These are phyloP conservation scores for Hypoxylon sp. DNA, from an alignment of 2,329 filamentous ascomycete species.

Conservation along the genomic window DNA sequence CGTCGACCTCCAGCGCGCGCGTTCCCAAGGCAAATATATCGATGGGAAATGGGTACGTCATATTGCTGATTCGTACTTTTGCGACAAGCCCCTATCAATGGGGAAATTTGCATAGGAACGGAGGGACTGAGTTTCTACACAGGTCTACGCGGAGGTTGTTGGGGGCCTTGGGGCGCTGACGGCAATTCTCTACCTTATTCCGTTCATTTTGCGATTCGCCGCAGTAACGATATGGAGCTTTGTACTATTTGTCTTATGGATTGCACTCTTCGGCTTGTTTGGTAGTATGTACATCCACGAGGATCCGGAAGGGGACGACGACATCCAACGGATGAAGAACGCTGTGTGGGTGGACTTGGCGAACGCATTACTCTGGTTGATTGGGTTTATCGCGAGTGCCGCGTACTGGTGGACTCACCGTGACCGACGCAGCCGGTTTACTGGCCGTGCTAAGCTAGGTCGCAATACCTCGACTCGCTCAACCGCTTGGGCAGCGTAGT, in stretches of 20 bases:
- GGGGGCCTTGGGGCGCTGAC: slow-evolving; percentile 76
- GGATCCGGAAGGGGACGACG: slow-evolving; percentile 73
- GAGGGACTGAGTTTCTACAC: slow-evolving; percentile 20
- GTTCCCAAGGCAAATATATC: slow-evolving; percentile 63
- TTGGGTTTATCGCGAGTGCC: slow-evolving; percentile 69
- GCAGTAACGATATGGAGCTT: slow-evolving; percentile 77
- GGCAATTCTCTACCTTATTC: slow-evolving; percentile 74
- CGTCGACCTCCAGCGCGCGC: slow-evolving; percentile 72
- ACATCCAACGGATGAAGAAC: slow-evolving; percentile 83
- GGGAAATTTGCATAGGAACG: not conserved
- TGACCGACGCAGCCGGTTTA: slow-evolving; percentile 68
- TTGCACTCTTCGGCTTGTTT: slow-evolving; percentile 86
- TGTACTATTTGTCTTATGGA: slow-evolving; percentile 83
- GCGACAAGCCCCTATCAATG: not conserved
- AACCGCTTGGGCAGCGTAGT: slow-evolving; percentile 42
- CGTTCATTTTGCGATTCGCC: slow-evolving; percentile 69
- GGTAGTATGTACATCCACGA: slow-evolving; percentile 83
- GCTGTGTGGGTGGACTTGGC: slow-evolving; percentile 87
- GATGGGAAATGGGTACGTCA: slow-evolving; percentile 79
- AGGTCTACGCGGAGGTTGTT: slow-evolving; percentile 81
- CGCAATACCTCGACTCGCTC: slow-evolving; percentile 46
- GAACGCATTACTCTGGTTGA: slow-evolving; percentile 82
- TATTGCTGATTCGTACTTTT: not conserved
- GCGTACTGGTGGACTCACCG: slow-evolving; percentile 73
- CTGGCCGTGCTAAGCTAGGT: slow-evolving; percentile 69